phyloP scores from a whole-genome alignment of 495 filamentous ascomycete genomes.

The Neurospora cerealis region DNA sequence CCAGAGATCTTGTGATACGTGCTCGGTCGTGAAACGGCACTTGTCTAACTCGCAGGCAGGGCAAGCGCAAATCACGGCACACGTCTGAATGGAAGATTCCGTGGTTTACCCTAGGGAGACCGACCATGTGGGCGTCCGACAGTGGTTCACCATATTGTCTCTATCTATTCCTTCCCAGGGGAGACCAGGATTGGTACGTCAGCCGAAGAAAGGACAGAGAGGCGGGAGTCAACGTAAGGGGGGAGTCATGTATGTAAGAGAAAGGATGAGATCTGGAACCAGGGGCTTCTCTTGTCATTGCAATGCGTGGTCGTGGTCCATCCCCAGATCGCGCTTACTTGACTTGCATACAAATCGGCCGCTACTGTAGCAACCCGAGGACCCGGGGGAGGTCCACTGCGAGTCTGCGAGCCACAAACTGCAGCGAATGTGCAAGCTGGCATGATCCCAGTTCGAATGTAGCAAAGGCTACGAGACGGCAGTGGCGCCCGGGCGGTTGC shows the following conservation, averaged over 20 bases:
- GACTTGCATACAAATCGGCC: neutral
- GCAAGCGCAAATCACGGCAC: neutral
- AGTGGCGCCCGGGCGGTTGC: neutral
- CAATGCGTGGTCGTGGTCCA: neutral
- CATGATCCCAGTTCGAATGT: neutral
- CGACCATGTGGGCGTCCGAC: neutral
- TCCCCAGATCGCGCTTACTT: neutral
- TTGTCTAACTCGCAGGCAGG: neutral
- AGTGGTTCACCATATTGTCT: neutral
- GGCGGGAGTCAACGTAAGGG: neutral
- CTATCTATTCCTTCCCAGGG: neutral
- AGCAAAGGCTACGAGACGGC: neutral
- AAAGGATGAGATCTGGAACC: neutral
- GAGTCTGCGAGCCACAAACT: neutral
- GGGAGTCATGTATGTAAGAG: neutral
- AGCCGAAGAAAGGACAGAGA: neutral
- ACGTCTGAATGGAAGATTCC: neutral
- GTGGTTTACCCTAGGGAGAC: neutral
- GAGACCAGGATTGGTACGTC: neutral
- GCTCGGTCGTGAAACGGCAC: neutral
- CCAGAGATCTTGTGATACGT: neutral
- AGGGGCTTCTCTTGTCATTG: neutral
- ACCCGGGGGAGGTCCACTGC: neutral
- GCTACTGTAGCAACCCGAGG: neutral
- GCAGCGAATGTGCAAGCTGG: neutral